Evolutionary conservation across 192 early-diverging fungal genomes (phyloP).

Genomic region (Chytriomyces sp.): DNA sequence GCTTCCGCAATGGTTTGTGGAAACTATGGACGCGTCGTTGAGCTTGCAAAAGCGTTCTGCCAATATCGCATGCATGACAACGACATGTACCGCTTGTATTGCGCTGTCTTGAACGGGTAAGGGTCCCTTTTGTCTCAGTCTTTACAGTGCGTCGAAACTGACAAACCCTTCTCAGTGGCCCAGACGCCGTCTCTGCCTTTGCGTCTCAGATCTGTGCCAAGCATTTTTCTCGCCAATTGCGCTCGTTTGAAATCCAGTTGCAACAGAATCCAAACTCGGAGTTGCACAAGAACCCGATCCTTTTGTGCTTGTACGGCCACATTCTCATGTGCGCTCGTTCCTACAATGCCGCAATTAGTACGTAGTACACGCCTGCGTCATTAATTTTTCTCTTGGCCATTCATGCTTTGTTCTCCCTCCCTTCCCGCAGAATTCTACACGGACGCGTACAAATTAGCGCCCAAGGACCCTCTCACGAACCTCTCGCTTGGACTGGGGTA

Average conservation of each 20-base stretch:
- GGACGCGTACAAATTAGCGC: conserved; percentile 57
- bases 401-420: not conserved
- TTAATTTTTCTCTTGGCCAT: not conserved
- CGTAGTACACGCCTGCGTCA: not conserved
- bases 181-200: conserved; percentile 49
- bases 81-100: conserved; percentile 56
- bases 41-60: conserved; percentile 39
- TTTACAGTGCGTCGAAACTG: not conserved
- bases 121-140: conserved; percentile 2
- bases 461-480: conserved; percentile 69
- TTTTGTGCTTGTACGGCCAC: conserved; percentile 65
- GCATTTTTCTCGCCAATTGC: conserved; percentile 57
- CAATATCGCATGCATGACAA: conserved; percentile 15
- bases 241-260: conserved; percentile 40
- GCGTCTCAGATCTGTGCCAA: conserved; percentile 54
- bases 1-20: conserved; percentile 42
- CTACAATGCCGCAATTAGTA: conserved; percentile 64
- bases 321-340: conserved; percentile 55
- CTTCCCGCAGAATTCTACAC: conserved; percentile 46
- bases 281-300: conserved; percentile 39
- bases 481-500: conserved; percentile 64
- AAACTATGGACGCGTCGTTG: conserved; percentile 37
- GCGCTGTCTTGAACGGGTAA: conserved; percentile 47
- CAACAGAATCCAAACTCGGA: conserved; percentile 25
- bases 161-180: conserved; percentile 22